Conservation (phyloP, 768 basidiomycete species). For the Lactarius akahatsu region DNA sequence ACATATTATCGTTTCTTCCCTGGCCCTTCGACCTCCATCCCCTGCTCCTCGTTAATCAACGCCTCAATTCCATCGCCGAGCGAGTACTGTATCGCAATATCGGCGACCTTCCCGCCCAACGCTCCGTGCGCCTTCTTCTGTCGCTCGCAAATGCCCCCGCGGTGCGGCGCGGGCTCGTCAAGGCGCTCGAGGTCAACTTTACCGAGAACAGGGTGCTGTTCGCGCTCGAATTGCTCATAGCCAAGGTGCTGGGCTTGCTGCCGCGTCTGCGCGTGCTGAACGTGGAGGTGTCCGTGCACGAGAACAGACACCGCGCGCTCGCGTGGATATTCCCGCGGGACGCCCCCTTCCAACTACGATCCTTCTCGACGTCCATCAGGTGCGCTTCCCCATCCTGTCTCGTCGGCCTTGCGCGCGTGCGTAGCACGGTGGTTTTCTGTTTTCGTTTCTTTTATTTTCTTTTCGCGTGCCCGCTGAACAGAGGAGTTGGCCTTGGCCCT, state of each 20-base stretch:
- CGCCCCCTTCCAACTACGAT: constrained; percentile 45
- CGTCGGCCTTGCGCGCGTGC: too few species aligned
- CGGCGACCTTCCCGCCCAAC: constrained; percentile 34
- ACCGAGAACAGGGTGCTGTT: constrained; percentile 39
- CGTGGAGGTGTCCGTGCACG: constrained; percentile 44
- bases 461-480: not conserved
- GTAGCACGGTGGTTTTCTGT: too few species aligned
- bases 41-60: constrained; percentile 32
- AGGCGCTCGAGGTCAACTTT: constrained; percentile 49
- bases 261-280: constrained; percentile 42
- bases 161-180: constrained; percentile 43
- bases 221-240: constrained; percentile 53
- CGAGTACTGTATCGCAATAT: constrained; percentile 43
- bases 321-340: constrained; percentile 47
- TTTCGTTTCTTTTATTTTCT: too few species aligned
- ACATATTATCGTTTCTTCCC: constrained; percentile 33
- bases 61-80: constrained; percentile 35
- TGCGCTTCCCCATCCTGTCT: constrained; percentile 31
- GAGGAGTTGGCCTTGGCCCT: not conserved
- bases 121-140: constrained; percentile 41
- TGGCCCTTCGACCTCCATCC: constrained; percentile 33
- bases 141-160: constrained; percentile 41
- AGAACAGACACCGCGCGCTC: constrained; percentile 31
- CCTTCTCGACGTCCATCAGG: constrained; percentile 57
- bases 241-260: constrained; percentile 43